Conservation (phyloP, 2,329 filamentous ascomycete genomes). For the Beauveria rudraprayagi region DNA sequence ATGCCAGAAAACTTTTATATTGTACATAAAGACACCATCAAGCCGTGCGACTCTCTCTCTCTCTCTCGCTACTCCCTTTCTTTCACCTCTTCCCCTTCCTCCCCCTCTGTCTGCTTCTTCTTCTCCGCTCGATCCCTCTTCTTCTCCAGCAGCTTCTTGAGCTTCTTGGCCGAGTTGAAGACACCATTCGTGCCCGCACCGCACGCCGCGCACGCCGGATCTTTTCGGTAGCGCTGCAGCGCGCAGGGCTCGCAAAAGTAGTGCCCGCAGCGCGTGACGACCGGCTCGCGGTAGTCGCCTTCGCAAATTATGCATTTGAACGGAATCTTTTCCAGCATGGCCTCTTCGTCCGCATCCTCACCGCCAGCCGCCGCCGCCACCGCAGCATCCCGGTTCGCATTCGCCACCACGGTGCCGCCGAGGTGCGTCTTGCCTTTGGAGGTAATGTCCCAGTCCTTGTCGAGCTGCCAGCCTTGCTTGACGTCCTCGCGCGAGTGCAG, state of each 20-base stretch:
- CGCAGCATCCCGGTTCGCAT: conserved; percentile 40
- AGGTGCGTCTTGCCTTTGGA: conserved; percentile 62
- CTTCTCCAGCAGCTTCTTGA: conserved; percentile 72
- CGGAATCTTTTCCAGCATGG: conserved; percentile 72
- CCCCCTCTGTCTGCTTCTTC: conserved; percentile 44
- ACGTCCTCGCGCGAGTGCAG: conserved; percentile 69
- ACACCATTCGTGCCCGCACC: conserved; percentile 79
- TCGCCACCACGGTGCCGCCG: conserved; percentile 53
- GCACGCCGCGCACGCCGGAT: conserved; percentile 80
- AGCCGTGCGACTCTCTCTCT: background rate
- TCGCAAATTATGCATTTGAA: conserved; percentile 87
- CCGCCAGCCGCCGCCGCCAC: conserved; percentile 21
- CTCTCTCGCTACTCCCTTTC: background rate
- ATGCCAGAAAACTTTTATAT: background rate
- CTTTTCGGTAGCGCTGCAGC: conserved; percentile 75
- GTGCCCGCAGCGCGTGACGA: conserved; percentile 86
- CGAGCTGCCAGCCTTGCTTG: conserved; percentile 91
- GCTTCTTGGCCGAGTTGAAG: conserved; percentile 78
- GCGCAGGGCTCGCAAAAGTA: conserved; percentile 95
- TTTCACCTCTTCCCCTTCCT: conserved; percentile 35
- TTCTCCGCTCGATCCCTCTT: conserved; percentile 56
- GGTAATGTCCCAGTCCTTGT: conserved; percentile 84
- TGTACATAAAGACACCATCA: background rate
- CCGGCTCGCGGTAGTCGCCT: conserved; percentile 66
- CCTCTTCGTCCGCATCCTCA: conserved; percentile 53